These are phyloP conservation scores for Calvatia gigantea DNA, from an alignment of 768 basidiomycete genomes.

Conservation along the genomic window DNA sequence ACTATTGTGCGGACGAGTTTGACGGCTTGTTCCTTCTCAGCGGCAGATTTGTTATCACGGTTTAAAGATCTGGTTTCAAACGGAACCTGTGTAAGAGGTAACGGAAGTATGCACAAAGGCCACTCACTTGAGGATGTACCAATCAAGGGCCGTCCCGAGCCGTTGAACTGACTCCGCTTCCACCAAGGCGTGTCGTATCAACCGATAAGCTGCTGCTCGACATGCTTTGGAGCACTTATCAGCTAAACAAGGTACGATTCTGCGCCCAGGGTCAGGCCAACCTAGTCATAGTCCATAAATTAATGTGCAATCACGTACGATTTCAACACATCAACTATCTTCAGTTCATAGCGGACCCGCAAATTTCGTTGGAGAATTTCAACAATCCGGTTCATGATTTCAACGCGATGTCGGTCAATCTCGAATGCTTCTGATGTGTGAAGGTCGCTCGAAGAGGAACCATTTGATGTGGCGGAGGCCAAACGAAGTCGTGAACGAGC, in stretches of 20 bases:
- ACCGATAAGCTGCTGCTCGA: constrained; percentile 78
- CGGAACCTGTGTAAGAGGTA: constrained; percentile 9
- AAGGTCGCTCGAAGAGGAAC: constrained; percentile 24
- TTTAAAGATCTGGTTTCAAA: constrained; percentile 76
- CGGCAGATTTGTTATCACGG: constrained; percentile 76
- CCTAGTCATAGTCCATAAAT: background rate
- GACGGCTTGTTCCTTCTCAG: constrained; percentile 91
- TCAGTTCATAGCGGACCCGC: constrained; percentile 74
- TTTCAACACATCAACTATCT: constrained; percentile 64
- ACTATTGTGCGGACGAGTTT: constrained; percentile 84
- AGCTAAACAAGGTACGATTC: constrained; percentile 75
- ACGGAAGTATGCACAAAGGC: background rate
- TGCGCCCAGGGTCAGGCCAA: constrained; percentile 26
- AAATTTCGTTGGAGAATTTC: constrained; percentile 64
- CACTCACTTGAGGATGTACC: constrained; percentile 86
- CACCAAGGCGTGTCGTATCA: constrained; percentile 75
- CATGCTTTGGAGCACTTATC: constrained; percentile 71
- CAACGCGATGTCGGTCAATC: constrained; percentile 52
- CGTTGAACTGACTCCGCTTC: constrained; percentile 68
- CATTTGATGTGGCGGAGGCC: constrained; percentile 30
- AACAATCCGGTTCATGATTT: constrained; percentile 63
- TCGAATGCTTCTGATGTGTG: constrained; percentile 35
- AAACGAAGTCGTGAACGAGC: constrained; percentile 31
- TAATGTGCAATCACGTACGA: constrained; percentile 47
- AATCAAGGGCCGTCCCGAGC: constrained; percentile 71